Evolutionary conservation across 805 yeast genomes (phyloP), one percentile per base, ranked within the genome.

Genomic region (Yueomyces sp.): DNA sequence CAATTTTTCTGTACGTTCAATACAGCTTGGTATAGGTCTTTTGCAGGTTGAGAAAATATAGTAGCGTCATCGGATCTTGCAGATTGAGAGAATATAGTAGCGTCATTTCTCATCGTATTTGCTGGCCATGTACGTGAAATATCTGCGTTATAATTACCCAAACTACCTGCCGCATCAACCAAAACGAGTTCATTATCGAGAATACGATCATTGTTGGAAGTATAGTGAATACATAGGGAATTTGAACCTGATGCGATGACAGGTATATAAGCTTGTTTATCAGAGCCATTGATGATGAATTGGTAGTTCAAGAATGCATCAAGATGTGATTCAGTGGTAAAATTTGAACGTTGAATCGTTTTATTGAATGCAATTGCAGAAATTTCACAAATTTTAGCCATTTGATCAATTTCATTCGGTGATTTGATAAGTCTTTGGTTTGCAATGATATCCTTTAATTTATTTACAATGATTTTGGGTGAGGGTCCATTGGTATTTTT

Each of bases 121-220:
- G 79, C 81, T 4, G 98, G 98, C 96, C 97, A 92, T 0, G 96
- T 82, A 49, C 99, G 73, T 2, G 97, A 88, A 40, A 92, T 92
- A 62, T 92, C 99, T 1, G 96, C 80, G 56, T 95, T 80, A 62
- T 92, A 92, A 1, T 96, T 96, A 37, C 97, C 98, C 38, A 81
- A 60, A 41, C 83, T 74, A 4, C 97, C 99, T 1, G 94, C 94
- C 3, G 97, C 97, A 62, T 92, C 99, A 3, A 92, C 87, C 30
- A 92, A 74, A 5, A 87, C 95, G 69, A 85, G 65, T 49, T 90
- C 96, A 49, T 79, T 86, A 38, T 74, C 72, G 45, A 74, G 73
- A 48, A 92, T 70, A 9, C 82, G 62, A 56, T 85, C 95, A 61
- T 92, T 95, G 55, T 92, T 92, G 46, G 95, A 69, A 0, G 95